Conservation (phyloP, 2,329 filamentous ascomycete species). For the Talaromyces albobiverticillius region DNA sequence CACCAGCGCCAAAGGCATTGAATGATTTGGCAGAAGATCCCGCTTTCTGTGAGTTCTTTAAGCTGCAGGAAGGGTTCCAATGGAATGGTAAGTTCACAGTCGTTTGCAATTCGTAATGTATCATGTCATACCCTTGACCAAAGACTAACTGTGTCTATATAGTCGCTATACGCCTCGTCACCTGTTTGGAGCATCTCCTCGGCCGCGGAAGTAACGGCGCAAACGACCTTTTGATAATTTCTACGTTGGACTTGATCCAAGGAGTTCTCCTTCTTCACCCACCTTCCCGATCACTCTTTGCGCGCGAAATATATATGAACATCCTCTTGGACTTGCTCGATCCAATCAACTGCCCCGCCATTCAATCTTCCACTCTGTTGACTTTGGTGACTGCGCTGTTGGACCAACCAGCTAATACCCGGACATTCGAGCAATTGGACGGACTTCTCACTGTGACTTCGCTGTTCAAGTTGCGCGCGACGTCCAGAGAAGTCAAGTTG, state of each 20-base stretch:
- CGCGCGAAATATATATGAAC: slow-evolving; percentile 92
- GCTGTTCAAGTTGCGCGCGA: slow-evolving; percentile 85
- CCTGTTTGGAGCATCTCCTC: slow-evolving; percentile 80
- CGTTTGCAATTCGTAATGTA: too few relatives aligned
- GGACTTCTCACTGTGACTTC: slow-evolving; percentile 88
- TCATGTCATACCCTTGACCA: too few relatives aligned
- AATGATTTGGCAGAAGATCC: slow-evolving; percentile 73
- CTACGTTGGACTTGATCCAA: slow-evolving; percentile 83
- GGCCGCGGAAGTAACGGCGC: slow-evolving; percentile 77
- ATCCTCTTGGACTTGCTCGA: slow-evolving; percentile 92
- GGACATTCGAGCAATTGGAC: slow-evolving; percentile 87
- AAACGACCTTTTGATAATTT: slow-evolving; percentile 84
- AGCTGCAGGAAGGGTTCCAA: slow-evolving; percentile 93
- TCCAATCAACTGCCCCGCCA: slow-evolving; percentile 83
- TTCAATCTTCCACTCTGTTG: slow-evolving; percentile 85
- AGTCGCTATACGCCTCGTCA: slow-evolving; percentile 80
- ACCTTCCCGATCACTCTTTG: slow-evolving; percentile 81
- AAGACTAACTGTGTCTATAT: slow-evolving; percentile 9
- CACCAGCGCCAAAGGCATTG: slow-evolving; percentile 59
- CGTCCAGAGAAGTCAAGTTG: slow-evolving; percentile 83
- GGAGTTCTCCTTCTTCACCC: slow-evolving; percentile 85
- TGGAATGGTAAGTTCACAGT: slow-evolving; percentile 69
- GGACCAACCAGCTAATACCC: slow-evolving; percentile 80
- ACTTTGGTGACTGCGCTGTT: slow-evolving; percentile 87
- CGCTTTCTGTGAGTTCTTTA: slow-evolving; percentile 93